Percentiles rank a stretch among this genome's conserved stretches.
These are phyloP conservation scores for Aegilops speltoides DNA, from an alignment of 176 grass and related monocot species.

Conservation along the genomic window DNA sequence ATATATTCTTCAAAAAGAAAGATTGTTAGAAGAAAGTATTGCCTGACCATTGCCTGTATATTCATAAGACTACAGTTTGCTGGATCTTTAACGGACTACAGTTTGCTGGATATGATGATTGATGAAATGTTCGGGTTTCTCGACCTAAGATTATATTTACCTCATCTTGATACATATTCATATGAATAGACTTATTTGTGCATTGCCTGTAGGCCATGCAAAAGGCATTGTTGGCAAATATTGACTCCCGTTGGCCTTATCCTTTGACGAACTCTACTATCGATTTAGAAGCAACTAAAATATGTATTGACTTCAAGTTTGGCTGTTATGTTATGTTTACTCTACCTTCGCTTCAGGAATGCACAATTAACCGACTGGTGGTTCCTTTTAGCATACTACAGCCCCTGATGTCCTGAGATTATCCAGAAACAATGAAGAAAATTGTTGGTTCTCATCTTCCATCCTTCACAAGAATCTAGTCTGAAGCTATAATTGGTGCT, in stretches of 20 bases:
- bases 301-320: slow-evolving; percentile 24
- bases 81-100: background rate
- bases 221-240: slow-evolving; percentile 46
- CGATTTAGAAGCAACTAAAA: slow-evolving; percentile 36
- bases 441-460: slow-evolving; percentile 48
- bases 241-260: slow-evolving; percentile 36
- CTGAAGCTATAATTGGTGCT: slow-evolving; percentile 31
- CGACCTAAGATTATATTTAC: background rate
- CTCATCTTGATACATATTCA: background rate
- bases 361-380: background rate
- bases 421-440: slow-evolving; percentile 50
- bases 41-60: background rate
- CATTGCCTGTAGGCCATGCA: slow-evolving; percentile 14
- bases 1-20: background rate
- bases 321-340: slow-evolving; percentile 21
- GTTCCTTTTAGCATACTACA: slow-evolving; percentile 38
- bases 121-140: too few species aligned
- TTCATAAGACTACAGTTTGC: background rate
- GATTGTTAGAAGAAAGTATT: background rate
- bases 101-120: too few species aligned
- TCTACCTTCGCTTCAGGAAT: background rate
- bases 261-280: slow-evolving; percentile 46
- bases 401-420: slow-evolving; percentile 52
- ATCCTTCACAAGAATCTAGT: slow-evolving; percentile 39
- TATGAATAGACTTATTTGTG: too few species aligned